A percentile compares a stretch with the other conserved stretches of the same genome.
Evolutionary conservation across 352 stramenopile species (phyloP).

Genomic region (Phytophthora macrochlamydospora): DNA sequence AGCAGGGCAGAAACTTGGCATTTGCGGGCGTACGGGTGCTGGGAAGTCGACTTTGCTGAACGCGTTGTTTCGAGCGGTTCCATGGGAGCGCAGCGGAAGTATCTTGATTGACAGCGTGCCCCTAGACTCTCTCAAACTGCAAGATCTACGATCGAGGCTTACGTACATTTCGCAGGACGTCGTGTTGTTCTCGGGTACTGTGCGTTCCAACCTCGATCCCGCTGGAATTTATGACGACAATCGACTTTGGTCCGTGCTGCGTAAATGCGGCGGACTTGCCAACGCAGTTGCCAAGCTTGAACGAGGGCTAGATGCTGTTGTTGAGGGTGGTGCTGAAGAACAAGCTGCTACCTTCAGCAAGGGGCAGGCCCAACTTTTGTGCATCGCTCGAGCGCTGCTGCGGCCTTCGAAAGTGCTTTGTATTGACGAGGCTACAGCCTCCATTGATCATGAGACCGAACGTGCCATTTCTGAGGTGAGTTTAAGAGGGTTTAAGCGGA

Average conservation of each 20-base stretch:
- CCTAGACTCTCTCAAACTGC: conserved; percentile 61
- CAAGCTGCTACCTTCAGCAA: conserved; percentile 61
- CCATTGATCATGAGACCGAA: conserved; percentile 92
- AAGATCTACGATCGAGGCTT: conserved; percentile 66
- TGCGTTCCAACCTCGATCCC: conserved; percentile 90
- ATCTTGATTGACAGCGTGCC: conserved; percentile 81
- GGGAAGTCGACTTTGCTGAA: conserved; percentile 92
- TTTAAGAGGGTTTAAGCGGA: neutral
- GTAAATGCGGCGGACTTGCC: conserved; percentile 52
- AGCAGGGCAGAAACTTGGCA: conserved; percentile 71
- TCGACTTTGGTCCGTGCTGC: conserved; percentile 62
- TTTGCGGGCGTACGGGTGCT: conserved; percentile 89
- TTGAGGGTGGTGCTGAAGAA: conserved; percentile 48
- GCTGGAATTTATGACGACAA: conserved; percentile 41
- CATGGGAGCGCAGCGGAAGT: conserved; percentile 48
- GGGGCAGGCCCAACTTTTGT: conserved; percentile 78
- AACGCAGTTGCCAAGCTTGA: conserved; percentile 46
- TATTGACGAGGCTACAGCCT: conserved; percentile 91
- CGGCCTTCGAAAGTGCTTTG: conserved; percentile 93
- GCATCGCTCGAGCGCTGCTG: conserved; percentile 82
- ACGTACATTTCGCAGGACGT: conserved; percentile 88
- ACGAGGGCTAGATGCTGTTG: conserved; percentile 50
- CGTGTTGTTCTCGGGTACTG: conserved; percentile 79
- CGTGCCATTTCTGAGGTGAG: conserved; percentile 68
- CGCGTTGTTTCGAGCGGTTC: conserved; percentile 76